Base-by-base conservation (phyloP, 306 rosid genomes). In the Betula pendula region DNA sequence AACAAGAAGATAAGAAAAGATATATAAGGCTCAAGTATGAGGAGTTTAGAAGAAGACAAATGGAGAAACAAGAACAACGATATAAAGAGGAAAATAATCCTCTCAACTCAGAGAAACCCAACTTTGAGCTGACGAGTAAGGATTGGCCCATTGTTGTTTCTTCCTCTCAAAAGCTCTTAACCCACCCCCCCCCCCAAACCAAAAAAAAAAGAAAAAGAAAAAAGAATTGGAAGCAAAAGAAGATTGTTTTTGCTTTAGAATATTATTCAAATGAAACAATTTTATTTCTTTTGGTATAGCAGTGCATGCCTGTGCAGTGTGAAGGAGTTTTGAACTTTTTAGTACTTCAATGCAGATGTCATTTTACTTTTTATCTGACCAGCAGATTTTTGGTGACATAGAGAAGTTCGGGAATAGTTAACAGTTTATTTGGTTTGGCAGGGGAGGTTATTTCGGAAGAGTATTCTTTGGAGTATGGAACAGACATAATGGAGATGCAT, bases 381-480 rank as follows among this genome's bases (percentile, higher is more conserved):
- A 22, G 31, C 31, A 29, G 15, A 2, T 3, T 62, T 31, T 62
- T 31, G 68, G 44, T 55, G 45, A 22, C 29, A 59, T 24, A 25
- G 43, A 40, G 38, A 50, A 16, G 44, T 73, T 76, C 59, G 59
- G 40, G 70, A 22, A 68, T 58, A 5, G 45, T 40, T 43, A 72
- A 81, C 59, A 47, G 49, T 80, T 19, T 50, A 68, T 81, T 62
- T 66, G 70, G 69, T 70, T 77, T 69, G 67, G 70, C 91, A 96
- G 99, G 99, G 79, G 84, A 86, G 81, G 99, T 96, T 58, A 92
- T 96, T 80, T 90, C 99, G 42, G 99, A 96, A 86, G 98, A 92
- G 86, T 96, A 96, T 84, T 87, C 98, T 17, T 85, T 96, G 85
- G 97, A 91, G 88, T 96, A 96, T 81, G 99, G 99, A 82, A 92